Base-by-base conservation (phyloP, 2,329 filamentous ascomycete genomes). In the Leptosphaerulina australis region DNA sequence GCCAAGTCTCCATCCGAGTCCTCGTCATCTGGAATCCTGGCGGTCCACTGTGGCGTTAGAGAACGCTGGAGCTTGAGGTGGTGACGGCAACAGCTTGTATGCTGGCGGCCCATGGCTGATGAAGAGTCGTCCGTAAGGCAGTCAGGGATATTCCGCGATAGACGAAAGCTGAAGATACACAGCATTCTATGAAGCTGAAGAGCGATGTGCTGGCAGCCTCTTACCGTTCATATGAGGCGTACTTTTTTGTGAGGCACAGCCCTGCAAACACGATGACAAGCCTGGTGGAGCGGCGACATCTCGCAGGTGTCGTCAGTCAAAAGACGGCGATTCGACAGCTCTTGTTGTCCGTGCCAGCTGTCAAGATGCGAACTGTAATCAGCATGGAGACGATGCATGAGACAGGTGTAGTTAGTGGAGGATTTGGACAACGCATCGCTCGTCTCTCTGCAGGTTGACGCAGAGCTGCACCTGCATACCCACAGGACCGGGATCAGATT, bases 391-490 rank as follows among this genome's bases (percentile, higher is more conserved):
- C 36, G 57, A 63, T 66, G 69, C 64, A 66, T 45, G 43, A 53
- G 66, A 46, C 62, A 48, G 54, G 58, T 62, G 58, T 53, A 66
- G 66, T 63, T 70, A 71, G 68, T 60, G 62, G 67, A 67, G 55
- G 57, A 50, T 53, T 62, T 50, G 58, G 66, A 66, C 63, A 63
- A 65, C 61, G 53, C 63, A 69, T 58, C 54, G 63, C 66, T 69
- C 67, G 66, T 63, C 56, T 63, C 55, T 55, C 66, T 72, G 70
- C 68, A 72, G 47, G 70, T 71, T 72, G 69, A 71, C 66, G 69
- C 70, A 71, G 68, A 68, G 63, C 67, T 72, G 69, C 69, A 69
- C 54, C 63, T 63, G 59, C 66, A 65, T 64, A 61, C 60, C 67
- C 68, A 68, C 61, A 56, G 54, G 47, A 53, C 59, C 59, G 67